Evolutionary conservation across 1,284 basidiomycete species (phyloP), one percentile per base, ranked within the genome.

Genomic region (Cystobasidiaceae sp.): DNA sequence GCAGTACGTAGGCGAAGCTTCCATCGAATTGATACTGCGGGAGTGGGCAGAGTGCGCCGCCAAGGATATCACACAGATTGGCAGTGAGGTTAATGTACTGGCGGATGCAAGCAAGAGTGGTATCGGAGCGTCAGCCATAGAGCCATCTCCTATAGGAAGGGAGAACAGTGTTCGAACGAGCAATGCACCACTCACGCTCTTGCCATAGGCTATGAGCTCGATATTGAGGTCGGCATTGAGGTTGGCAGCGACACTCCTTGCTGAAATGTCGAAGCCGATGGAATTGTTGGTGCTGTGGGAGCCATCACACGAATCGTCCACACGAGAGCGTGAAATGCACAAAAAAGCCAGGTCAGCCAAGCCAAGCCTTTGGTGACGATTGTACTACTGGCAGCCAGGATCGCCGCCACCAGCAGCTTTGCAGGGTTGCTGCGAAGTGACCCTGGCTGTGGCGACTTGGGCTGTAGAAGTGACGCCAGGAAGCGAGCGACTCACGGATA

Each of bases 1-100:
- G 68, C 2, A 66, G 63, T 2, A 73, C 50, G 15, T 59, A 49
- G 4, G 61, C 43, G 3, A 71, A 65, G 43, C 13, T 64, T 60
- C 90, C 90, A 21, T 84, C 85, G 74, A 94, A 91, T 73, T 90
- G 88, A 80, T 90, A 88, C 72, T 83, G 82, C 1, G 91, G 91
- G 2, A 94, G 80, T 0, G 91, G 90, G 75, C 92, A 96, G 11
- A 94, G 80, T n/a, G 85, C 85, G 34, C 89, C 89, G 65, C 79
- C 76, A 28, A 93, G 81, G 44, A 89, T 80, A 60, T 79, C 79
- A 80, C 92, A 94, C 32, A 94, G 72, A 67, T 80, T 71, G 69
- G 93, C 77, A 17, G 88, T 88, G 70, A 86, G 73, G 74, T 93
- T 93, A 71, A 92, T 55, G 30, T 50, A 45, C 43, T 55, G 32